These are phyloP conservation scores for Chernovozyma aurita DNA, from an alignment of 1,139 yeast genomes.

Conservation along the genomic window DNA sequence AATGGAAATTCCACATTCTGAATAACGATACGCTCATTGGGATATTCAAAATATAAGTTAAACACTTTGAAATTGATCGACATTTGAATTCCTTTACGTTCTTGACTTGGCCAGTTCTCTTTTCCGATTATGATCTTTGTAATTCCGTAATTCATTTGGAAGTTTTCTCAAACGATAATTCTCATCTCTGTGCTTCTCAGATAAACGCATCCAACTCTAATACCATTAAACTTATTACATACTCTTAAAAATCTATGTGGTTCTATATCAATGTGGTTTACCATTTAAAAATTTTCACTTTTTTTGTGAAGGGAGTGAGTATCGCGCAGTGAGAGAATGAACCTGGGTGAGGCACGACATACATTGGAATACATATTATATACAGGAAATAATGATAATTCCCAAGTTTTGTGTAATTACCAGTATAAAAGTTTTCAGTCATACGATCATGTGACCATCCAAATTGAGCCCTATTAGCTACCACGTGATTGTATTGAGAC, in stretches of 20 bases:
- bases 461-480: constrained; percentile 12
- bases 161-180: too few relatives aligned
- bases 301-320: constrained; percentile 4
- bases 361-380: neutral
- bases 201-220: neutral
- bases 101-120: too few relatives aligned
- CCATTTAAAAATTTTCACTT: constrained; percentile 9
- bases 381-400: too few relatives aligned
- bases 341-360: constrained; percentile 2
- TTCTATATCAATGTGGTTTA: constrained; percentile 5
- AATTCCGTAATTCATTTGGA: too few relatives aligned
- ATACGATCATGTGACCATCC: constrained; percentile 1
- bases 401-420: too few relatives aligned
- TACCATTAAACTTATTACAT: constrained; percentile 5
- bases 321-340: constrained; percentile 1
- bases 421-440: neutral
- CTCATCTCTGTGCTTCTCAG: too few relatives aligned
- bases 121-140: too few relatives aligned
- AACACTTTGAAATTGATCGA: too few relatives aligned
- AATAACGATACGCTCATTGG: too few relatives aligned
- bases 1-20: too few relatives aligned
- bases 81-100: too few relatives aligned
- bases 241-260: constrained; percentile 10
- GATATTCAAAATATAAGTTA: too few relatives aligned
- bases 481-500: constrained; percentile 17